Base-by-base conservation (phyloP, 306 rosid genomes). In the Glycine latifolia region DNA sequence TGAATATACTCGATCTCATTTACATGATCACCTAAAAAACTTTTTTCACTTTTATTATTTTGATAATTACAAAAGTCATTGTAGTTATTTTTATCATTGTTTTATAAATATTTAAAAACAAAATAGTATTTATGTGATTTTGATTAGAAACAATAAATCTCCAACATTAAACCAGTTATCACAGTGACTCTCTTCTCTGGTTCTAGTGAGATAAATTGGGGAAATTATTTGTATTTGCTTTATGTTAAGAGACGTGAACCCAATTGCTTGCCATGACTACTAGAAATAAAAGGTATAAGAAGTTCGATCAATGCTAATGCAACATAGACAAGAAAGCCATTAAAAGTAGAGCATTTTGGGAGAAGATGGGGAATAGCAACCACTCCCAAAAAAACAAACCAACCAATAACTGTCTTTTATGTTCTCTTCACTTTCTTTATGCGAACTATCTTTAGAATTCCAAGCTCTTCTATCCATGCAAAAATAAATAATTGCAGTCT, bases 381-480 rank as follows among this genome's bases (percentile, higher is more conserved):
- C 80, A 48, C 71, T 20, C 70, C 39, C 37, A 48, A 17, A 48
- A 60, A 67, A 65, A 59, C 66, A 67, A 58, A 88, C 67, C 15
- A 80, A 84, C 63, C 81, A 86, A 84, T 63, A 78, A 62, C 63
- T 72, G 78, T 81, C 86, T 90, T 82, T 92, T 85, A 71, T 77
- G 89, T 84, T 63, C n/a, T 10, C 66, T 16, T 67, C 53, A 84
- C 81, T 81, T 72, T 81, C 85, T 89, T 91, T 88, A 83, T 67
- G 83, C 49, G 17, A 81, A 53, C 78, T 62, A 73, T 81, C 96
- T 91, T 89, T 89, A 88, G 91, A 89, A 91, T 89, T 89, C 93
- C 93, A 85, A 79, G 93, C 91, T 86, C 95, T 85, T 60, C 66
- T 77, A 79, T 88, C 93, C 85, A 88, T 82, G 87, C 86, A 84